Percentiles rank a stretch among this genome's conserved stretches.
Evolutionary conservation across 495 filamentous ascomycete species (phyloP).

Genomic region (Neurospora sp.): DNA sequence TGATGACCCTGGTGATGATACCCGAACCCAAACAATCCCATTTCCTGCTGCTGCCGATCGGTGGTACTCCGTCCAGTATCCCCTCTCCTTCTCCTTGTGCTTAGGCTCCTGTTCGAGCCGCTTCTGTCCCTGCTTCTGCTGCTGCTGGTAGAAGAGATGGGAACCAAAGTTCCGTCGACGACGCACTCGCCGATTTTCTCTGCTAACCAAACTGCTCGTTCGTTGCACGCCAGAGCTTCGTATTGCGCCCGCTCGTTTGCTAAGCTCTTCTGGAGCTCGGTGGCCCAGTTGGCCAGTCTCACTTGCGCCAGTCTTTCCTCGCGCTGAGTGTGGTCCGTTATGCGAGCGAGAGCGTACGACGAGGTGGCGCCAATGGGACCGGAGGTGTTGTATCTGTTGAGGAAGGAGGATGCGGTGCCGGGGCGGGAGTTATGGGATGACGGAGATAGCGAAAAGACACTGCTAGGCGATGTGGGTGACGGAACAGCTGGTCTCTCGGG

Average conservation of each 20-base stretch:
- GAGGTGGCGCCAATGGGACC: slow-evolving; percentile 31
- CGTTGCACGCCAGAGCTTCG: slow-evolving; percentile 56
- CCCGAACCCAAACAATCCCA: neutral
- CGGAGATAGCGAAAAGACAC: neutral
- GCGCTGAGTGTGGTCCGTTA: slow-evolving; percentile 59
- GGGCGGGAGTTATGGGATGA: neutral
- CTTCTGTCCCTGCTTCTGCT: neutral
- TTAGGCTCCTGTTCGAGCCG: neutral
- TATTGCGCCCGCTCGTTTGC: slow-evolving; percentile 73
- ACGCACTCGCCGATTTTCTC: slow-evolving; percentile 67
- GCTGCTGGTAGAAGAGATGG: slow-evolving; percentile 14
- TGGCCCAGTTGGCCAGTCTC: slow-evolving; percentile 79
- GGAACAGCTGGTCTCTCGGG: slow-evolving; percentile 3
- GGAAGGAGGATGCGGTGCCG: slow-evolving; percentile 1
- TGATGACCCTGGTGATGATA: neutral
- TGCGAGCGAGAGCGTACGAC: slow-evolving; percentile 58
- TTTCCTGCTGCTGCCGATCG: slow-evolving; percentile 5
- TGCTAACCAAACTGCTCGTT: slow-evolving; percentile 71
- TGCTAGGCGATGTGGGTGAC: slow-evolving; percentile 1
- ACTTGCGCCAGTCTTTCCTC: slow-evolving; percentile 72
- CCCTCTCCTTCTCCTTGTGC: neutral
- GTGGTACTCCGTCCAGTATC: neutral
- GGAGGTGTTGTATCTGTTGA: slow-evolving; percentile 9
- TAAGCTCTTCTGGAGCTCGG: slow-evolving; percentile 75
- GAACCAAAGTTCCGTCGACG: slow-evolving; percentile 58